Base-by-base conservation (phyloP, 2,329 filamentous ascomycete genomes). In the Teratosphaeria nubilosa region DNA sequence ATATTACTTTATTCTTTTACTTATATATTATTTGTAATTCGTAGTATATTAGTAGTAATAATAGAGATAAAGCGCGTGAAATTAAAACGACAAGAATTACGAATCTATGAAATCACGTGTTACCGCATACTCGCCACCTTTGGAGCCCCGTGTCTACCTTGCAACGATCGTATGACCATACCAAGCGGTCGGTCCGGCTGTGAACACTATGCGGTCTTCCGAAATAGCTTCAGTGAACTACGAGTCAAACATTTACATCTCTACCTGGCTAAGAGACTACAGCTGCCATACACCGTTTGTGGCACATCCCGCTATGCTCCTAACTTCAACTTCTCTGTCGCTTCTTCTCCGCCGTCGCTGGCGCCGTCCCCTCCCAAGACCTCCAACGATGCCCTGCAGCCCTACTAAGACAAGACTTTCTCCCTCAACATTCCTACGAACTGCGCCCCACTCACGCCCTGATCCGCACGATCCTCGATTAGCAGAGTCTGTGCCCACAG, bases 401-500 rank as follows among this genome's bases (percentile, higher is more conserved):
- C 41, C 41, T 10, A 1, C 45, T 61, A 71, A 48, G 68, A 68
- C 22, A 71, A 60, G 74, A 96, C 94, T 90, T 97, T 99, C 80
- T 97, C 94, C 75, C 92, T 83, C 74, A 99, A 76, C 68, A 84
- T 86, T 58, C 90, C 91, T 80, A 97, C 86, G 86, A 91, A 99
- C 76, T 97, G 92, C 67, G 87, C 86, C 69, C 94, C 86, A 72
- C 91, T 95, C 76, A 95, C 86, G 54, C 91, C 87, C 76, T 96
- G 91, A 72, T 99, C 94, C 57, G 92, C 90, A 64, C 92, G 82
- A 75, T 99, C 94, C 75, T 99, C 94, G 53, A 99, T 87, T 68
- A 99, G 78, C 74, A 97, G 79, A 51, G 94, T 96, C 79, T 96
- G 92, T 51, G 94, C 94, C 94, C 94, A 99, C 63, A 97, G 78